Base-by-base conservation (phyloP, 371 early-diverging fungal species). In the Rhizomucor pusillus region DNA sequence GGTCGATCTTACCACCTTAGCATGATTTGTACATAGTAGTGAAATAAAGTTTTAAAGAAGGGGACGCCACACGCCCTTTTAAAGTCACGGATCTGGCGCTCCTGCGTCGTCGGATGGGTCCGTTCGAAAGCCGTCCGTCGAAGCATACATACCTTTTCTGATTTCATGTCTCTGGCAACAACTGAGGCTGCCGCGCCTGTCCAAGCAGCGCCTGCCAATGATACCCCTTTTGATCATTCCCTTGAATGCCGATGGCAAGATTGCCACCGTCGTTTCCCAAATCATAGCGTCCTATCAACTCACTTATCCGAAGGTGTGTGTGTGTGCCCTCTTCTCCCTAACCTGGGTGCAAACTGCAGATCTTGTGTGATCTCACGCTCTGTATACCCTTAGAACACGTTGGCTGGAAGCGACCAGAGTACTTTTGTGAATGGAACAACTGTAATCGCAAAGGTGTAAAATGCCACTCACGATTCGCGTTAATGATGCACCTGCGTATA, bases 401-500 rank as follows among this genome's bases (percentile, higher is more conserved):
- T 18, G 87, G 87, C 12, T 80, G 81, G 78, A 87, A 85, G 49
- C 77, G 77, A 49, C 75, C 79, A 3, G 73, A 74, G 13, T 87
- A 87, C 50, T 72, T 64, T 44, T 87, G 87, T 48, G 79, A 83
- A 45, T 87, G 87, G 87, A 60, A 40, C 19, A 76, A 77, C 22
- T 87, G 87, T 61, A 57, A 72, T 36, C 72, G 85, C 47, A 70
- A 74, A 50, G 79, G 81, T 13, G 75, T 74, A n/a, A 77, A 77
- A 52, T 82, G 83, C 52, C 81, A 81, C 22, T 81, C 81, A 14
- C 69, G 87, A 33, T 87, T 85, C 64, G 82, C 85, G 1, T 59
- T 87, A 14, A 82, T 85, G 57, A 79, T 84, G 56, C 87, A 87
- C 49, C 67, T 87, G 61, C 73, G 87, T 47, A 83, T 81, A 41